phyloP scores from a whole-genome alignment of 2,329 filamentous ascomycete species.

The Fusarium pseudocircinatum region DNA sequence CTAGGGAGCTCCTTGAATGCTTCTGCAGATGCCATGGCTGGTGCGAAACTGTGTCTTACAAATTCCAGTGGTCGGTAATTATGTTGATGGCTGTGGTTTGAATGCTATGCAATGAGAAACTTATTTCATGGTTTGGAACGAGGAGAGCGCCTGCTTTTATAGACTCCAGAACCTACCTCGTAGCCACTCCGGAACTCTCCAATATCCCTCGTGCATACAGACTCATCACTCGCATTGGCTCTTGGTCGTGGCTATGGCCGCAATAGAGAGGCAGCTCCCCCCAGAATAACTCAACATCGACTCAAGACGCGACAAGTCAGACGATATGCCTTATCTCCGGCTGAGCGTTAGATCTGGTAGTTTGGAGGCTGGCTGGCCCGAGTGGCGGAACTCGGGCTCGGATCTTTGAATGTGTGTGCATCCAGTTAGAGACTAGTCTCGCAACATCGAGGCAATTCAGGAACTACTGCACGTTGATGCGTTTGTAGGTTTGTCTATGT shows the following conservation, averaged over 20 bases:
- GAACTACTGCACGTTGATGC: not conserved
- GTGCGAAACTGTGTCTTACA: not conserved
- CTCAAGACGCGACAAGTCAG: not conserved
- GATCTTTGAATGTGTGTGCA: not conserved
- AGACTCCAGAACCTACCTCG: not conserved
- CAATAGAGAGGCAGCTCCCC: not conserved
- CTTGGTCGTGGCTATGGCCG: not conserved
- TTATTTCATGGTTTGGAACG: not conserved
- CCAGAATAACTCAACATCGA: accelerated
- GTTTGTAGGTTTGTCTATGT: too few species aligned
- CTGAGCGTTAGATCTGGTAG: accelerated
- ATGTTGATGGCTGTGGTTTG: accelerated
- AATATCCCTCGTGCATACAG: not conserved
- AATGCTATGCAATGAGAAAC: not conserved
- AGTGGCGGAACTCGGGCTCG: not conserved
- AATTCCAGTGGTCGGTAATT: not conserved
- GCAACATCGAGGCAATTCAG: accelerated
- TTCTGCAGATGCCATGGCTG: not conserved
- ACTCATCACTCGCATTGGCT: not conserved
- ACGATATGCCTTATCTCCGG: accelerated
- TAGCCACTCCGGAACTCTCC: not conserved
- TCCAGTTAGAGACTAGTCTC: too few species aligned
- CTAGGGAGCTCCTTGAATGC: not conserved
- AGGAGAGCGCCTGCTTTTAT: not conserved
- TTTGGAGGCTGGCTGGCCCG: not conserved